Evolutionary conservation across 2,329 filamentous ascomycete species (phyloP), one percentile per base, ranked within the genome.

Genomic region (Ciborinia camelliae): DNA sequence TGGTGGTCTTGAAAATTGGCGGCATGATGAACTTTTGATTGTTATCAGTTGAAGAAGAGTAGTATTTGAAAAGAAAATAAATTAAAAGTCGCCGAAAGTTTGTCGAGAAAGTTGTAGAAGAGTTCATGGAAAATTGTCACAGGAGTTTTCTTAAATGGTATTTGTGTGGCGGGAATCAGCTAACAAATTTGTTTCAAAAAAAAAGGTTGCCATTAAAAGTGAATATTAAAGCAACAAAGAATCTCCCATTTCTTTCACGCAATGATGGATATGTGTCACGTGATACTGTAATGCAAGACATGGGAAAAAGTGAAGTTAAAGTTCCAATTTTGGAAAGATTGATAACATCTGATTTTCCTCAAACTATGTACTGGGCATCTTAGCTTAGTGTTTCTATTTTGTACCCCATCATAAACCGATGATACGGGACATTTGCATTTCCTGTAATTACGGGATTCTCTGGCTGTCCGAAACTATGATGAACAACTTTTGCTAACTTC

Each of bases 371-470:
- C 26, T 32, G 9, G 18, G 12, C 23, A 35, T 47, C n/a, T n/a
- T n/a, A 20, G 32, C n/a, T 32, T 20, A 52, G 28, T 52, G 48
- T 35, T 10, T 35, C 28, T 52, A 52, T 32, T 9, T 52, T n/a
- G n/a, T 12, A 52, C 4, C 48, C 48, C 48, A 52, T 52, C 48
- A 52, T 52, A 52, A 52, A n/a, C n/a, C 48, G 48, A 52, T 32
- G 28, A 52, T n/a, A 52, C 28, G 48, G 48, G 7, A 23, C 20
- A 52, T 52, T 52, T 32, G 30, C 48, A 52, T 52, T 52, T 18
- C 30, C 30, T 52, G 48, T 8, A 52, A 52, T 52, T 32, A 52
- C 28, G 28, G 48, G 48, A 32, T 52, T 52, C 48, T 52, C 28
- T 8, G 32, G 48, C 48, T 9, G 30, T 32, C 48, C 30, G 18